Evolutionary conservation across 345 rosid genomes (phyloP).

Genomic region (Alliaria petiolata): DNA sequence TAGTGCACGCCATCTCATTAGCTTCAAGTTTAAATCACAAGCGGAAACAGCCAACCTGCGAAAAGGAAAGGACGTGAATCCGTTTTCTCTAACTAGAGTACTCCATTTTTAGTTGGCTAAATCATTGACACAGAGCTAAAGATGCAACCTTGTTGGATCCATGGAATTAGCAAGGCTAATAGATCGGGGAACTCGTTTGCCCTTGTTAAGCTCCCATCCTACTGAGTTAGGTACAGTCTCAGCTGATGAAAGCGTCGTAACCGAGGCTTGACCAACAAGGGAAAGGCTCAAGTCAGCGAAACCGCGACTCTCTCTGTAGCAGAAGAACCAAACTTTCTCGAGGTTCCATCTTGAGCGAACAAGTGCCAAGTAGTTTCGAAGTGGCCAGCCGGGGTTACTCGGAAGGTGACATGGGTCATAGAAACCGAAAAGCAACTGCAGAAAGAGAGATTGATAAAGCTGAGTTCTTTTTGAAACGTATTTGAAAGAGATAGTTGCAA

Average conservation of each 20-base stretch:
- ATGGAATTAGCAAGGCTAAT: slow-evolving; percentile 84
- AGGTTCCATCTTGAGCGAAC: slow-evolving; percentile 74
- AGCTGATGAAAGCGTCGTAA: slow-evolving; percentile 61
- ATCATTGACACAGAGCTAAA: neutral
- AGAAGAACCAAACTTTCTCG: slow-evolving; percentile 57
- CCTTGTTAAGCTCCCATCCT: slow-evolving; percentile 88
- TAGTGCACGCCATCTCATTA: slow-evolving; percentile 96
- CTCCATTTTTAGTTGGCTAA: neutral
- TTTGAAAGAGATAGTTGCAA: slow-evolving; percentile 10
- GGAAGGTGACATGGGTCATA: slow-evolving; percentile 94
- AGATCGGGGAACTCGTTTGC: slow-evolving; percentile 52
- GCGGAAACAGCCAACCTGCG: slow-evolving; percentile 86
- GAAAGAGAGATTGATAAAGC: slow-evolving; percentile 4
- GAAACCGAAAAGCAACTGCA: slow-evolving; percentile 79
- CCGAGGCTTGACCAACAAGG: slow-evolving; percentile 73
- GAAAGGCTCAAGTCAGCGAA: slow-evolving; percentile 78
- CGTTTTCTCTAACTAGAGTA: slow-evolving; percentile 8
- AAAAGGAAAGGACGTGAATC: neutral
- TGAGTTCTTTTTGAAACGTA: neutral
- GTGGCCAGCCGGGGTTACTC: slow-evolving; percentile 97
- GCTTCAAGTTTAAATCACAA: slow-evolving; percentile 87
- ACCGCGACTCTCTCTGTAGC: slow-evolving; percentile 91
- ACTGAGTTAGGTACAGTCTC: slow-evolving; percentile 59
- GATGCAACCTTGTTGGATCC: slow-evolving; percentile 77
- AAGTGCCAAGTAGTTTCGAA: slow-evolving; percentile 80